Evolutionary conservation across 1,139 yeast genomes (phyloP).

Genomic region (Magnusiomyces fungicola): DNA sequence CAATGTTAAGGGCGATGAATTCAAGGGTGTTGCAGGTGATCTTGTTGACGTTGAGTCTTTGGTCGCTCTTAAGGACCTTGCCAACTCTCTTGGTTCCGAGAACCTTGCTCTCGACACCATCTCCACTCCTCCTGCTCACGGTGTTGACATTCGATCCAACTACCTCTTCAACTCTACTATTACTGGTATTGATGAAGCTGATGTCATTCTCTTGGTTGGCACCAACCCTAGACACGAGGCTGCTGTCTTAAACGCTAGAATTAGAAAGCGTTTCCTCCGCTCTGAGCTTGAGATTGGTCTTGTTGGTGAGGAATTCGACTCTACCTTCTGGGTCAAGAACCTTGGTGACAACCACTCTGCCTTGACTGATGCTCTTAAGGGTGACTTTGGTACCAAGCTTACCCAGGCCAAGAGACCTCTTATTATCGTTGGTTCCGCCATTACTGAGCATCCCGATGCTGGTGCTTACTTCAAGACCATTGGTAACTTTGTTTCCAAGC

Average conservation of each 20-base stretch:
- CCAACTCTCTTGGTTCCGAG: conserved; percentile 73
- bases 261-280: conserved; percentile 76
- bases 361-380: conserved; percentile 53
- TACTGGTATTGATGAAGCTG: conserved; percentile 76
- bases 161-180: conserved; percentile 75
- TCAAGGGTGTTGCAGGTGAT: conserved; percentile 80
- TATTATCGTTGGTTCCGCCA: conserved; percentile 78
- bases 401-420: conserved; percentile 65
- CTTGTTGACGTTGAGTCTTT: conserved; percentile 75
- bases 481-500: conserved; percentile 54
- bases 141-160: conserved; percentile 71
- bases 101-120: conserved; percentile 68
- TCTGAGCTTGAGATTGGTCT: conserved; percentile 56
- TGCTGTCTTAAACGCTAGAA: conserved; percentile 78
- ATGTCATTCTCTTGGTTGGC: conserved; percentile 70
- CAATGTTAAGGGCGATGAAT: conserved; percentile 59
- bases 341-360: conserved; percentile 57
- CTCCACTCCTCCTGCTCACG: conserved; percentile 54
- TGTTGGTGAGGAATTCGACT: conserved; percentile 70
- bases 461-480: conserved; percentile 54
- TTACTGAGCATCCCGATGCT: conserved; percentile 62
- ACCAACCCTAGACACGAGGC: conserved; percentile 91
- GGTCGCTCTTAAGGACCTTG: conserved; percentile 74
- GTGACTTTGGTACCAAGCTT: conserved; percentile 64
- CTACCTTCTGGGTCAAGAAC: conserved; percentile 62